These are phyloP conservation scores for Amanita inopinata DNA, from an alignment of 768 basidiomycete genomes.

Conservation along the genomic window DNA sequence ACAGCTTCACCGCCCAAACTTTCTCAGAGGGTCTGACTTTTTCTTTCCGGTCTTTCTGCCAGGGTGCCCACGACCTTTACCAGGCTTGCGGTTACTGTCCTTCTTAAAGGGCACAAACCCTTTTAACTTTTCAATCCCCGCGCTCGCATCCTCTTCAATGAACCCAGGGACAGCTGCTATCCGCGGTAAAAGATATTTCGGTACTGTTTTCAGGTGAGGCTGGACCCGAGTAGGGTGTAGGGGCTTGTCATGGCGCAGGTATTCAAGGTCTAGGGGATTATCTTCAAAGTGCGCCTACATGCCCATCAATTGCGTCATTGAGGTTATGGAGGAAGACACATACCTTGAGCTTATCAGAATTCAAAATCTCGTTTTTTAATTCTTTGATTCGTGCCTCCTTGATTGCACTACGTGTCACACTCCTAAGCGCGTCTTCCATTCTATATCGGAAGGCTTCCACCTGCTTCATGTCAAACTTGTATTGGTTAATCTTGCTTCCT, in stretches of 20 bases:
- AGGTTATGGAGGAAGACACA: slow-evolving; percentile 12
- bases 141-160: slow-evolving; percentile 17
- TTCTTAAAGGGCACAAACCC: slow-evolving; percentile 75
- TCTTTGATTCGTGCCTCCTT: slow-evolving; percentile 92
- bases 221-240: slow-evolving; percentile 85
- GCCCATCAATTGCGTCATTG: background rate
- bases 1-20: slow-evolving; percentile 40
- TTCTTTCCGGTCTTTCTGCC: slow-evolving; percentile 54
- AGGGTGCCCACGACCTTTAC: slow-evolving; percentile 47
- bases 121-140: slow-evolving; percentile 24
- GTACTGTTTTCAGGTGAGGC: slow-evolving; percentile 93
- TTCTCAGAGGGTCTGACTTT: slow-evolving; percentile 77
- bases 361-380: slow-evolving; percentile 85
- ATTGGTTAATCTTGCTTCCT: slow-evolving; percentile 68
- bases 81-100: slow-evolving; percentile 35
- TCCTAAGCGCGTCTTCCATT: slow-evolving; percentile 91
- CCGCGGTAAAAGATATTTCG: slow-evolving; percentile 82
- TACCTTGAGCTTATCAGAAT: slow-evolving; percentile 95
- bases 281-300: slow-evolving; percentile 93
- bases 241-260: slow-evolving; percentile 88
- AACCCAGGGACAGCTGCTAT: slow-evolving; percentile 50
- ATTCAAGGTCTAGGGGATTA: slow-evolving; percentile 89
- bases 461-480: slow-evolving; percentile 90
- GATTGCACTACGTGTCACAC: slow-evolving; percentile 79
- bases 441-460: slow-evolving; percentile 96